Base-by-base conservation (phyloP, 1,284 basidiomycete species). In the Trametes versicolor region DNA sequence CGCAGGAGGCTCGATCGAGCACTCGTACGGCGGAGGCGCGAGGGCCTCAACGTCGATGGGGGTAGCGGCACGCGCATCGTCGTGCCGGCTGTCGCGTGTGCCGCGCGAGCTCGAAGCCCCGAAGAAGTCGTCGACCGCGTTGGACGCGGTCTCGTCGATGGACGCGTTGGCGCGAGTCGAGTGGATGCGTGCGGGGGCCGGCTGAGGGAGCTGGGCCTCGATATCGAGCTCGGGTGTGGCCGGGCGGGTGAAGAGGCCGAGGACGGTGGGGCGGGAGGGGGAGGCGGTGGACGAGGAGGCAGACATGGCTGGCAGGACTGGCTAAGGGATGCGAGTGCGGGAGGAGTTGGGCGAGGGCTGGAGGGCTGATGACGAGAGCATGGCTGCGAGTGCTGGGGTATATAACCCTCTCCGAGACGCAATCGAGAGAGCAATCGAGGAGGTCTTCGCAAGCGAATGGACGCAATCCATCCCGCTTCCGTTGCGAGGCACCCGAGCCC, bases 101-200 rank as follows among this genome's bases (percentile, higher is more conserved):
- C 74, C 72, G 2, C 60, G 73, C 5, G 70, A 43, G 17, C 41
- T 43, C 41, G 41, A 62, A 41, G 69, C 71, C 19, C 75, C 75
- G 57, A 77, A 75, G 70, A 77, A 76, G 57, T 73, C 74, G 64
- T 76, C 73, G 68, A 75, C 51, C 10, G 73, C 60, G 64, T 75
- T 67, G 15, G 70, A 68, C 9, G 61, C 21, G 23, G 61, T 64
- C 25, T 68, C 69, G 34, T 67, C 67, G n/a, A 55, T 25, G 39
- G 66, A 65, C 43, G 52, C 23, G 51, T 23, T 66, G 50, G 70
- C 54, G 53, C 68, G 72, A 17, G 62, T 41, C 3, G 65, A 21
- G 34, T 64, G 64, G 7, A 57, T 62, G 52, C 49, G 52, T 7
- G 57, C 64, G 10, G 65, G 63, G 17, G 55, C 32, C 4, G 63